Base-by-base conservation (phyloP, 2,329 filamentous ascomycete genomes). In the Aspergillus brunneoviolaceus region DNA sequence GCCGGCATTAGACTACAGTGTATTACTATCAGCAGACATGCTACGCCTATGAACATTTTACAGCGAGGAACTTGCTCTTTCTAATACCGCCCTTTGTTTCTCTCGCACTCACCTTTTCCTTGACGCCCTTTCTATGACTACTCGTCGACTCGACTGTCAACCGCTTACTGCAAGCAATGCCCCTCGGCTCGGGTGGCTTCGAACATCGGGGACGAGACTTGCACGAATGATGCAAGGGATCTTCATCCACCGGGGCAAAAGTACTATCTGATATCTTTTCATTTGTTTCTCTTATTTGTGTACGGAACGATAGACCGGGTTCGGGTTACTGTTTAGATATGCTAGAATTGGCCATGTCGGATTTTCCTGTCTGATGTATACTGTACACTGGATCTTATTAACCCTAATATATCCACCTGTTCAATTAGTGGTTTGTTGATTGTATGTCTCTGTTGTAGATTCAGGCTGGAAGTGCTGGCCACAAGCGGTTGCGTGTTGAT, bases 241-340 rank as follows among this genome's bases (percentile, higher is more conserved):
- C 54, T 31, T 5, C 35, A 31, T 14, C 31, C 23, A 51, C 16
- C 48, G 33, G 9, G 48, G 35, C 39, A 57, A 47, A 25, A 29
- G 19, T 51, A 51, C 55, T 39, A 51, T 62, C 62, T 62, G 65
- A 48, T 55, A 11, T 60, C 33, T 51, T 57, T 55, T 51, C 27
- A 64, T 65, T 57, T 55, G 53, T 62, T 64, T 60, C 29, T 61
- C 65, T 60, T 52, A 58, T 60, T 60, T 65, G 64, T 65, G 64
- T 65, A 65, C 64, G 66, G 67, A 65, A 68, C 68, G 64, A 72
- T 73, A 72, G 69, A 72, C 63, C 54, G 60, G 67, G 62, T 62
- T 58, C 63, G 63, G 59, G 58, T 57, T 62, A 60, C 45, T 60
- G 47, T 59, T 60, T 61, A 66, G 65, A 66, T 50, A 60, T 61